Evolutionary conservation across 2,329 filamentous ascomycete genomes (phyloP).

Genomic region (Biscogniauxia mediterranea): DNA sequence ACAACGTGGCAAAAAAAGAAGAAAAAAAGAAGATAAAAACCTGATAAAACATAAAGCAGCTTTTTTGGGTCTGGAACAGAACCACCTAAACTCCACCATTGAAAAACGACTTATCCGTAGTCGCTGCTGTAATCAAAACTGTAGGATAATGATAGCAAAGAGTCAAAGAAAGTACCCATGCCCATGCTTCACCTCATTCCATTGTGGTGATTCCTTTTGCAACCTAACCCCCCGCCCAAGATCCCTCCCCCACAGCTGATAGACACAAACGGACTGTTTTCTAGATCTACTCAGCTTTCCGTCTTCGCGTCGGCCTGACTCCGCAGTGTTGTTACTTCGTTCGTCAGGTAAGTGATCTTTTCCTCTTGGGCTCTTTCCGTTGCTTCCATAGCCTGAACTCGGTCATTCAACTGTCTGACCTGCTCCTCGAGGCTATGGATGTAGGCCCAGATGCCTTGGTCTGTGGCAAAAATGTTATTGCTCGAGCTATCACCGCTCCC

Average conservation of each 20-base stretch:
- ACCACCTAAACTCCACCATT: conserved; percentile 19
- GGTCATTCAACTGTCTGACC: conserved; percentile 46
- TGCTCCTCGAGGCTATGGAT: conserved; percentile 67
- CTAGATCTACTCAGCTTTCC: conserved; percentile 21
- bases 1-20: conserved; percentile 3
- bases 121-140: conserved; percentile 6
- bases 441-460: conserved; percentile 68
- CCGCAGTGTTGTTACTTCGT: conserved; percentile 35
- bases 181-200: conserved; percentile 11
- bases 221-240: background rate
- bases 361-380: conserved; percentile 38
- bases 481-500: conserved; percentile 60
- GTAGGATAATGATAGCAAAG: conserved; percentile 13
- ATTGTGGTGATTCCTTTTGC: conserved; percentile 3
- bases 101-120: conserved; percentile 7
- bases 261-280: conserved; percentile 7
- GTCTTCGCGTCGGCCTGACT: conserved; percentile 31
- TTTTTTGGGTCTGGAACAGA: conserved; percentile 19
- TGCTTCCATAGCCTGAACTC: conserved; percentile 42
- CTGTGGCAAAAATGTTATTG: conserved; percentile 62
- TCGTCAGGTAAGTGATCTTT: conserved; percentile 36
- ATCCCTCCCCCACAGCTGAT: background rate
- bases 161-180: conserved; percentile 16
- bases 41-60: conserved; percentile 6
- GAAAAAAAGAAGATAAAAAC: conserved; percentile 1